phyloP scores from a whole-genome alignment of 371 early-diverging fungal genomes.

The Mortierella sp. region DNA sequence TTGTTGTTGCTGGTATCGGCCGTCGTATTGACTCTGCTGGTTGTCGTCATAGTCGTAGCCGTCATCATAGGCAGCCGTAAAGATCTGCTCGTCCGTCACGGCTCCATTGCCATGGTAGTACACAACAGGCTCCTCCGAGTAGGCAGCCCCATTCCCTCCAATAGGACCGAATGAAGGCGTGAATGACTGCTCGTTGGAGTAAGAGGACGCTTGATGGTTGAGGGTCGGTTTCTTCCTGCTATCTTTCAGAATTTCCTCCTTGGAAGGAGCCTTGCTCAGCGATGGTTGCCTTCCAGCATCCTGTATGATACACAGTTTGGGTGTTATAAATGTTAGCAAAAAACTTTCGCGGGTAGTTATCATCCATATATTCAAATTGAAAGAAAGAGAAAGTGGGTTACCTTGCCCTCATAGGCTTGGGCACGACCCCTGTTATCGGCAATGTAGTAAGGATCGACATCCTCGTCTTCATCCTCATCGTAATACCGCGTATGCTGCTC shows the following conservation, averaged over 20 bases:
- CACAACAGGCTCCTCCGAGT: constrained; percentile 5
- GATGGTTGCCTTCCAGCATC: constrained; percentile 15
- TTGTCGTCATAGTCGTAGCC: background rate
- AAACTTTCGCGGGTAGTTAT: background rate
- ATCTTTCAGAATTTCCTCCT: constrained; percentile 19
- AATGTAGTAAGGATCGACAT: constrained; percentile 29
- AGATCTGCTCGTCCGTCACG: background rate
- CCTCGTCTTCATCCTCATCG: constrained; percentile 31
- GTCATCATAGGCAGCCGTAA: background rate
- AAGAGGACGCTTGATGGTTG: constrained; percentile 22
- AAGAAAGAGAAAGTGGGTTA: background rate
- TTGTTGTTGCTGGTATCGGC: constrained; percentile 10
- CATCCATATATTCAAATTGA: background rate
- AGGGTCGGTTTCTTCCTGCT: constrained; percentile 22
- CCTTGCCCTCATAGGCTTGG: constrained; percentile 27
- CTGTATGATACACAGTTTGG: background rate
- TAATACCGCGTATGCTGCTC: constrained; percentile 24
- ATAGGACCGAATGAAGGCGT: constrained; percentile 17
- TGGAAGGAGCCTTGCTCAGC: background rate
- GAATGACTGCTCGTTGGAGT: constrained; percentile 24
- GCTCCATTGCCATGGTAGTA: background rate
- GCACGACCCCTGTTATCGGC: constrained; percentile 35
- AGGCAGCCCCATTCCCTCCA: constrained; percentile 3
- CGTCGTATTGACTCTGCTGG: constrained; percentile 6
- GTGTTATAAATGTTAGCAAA: background rate